Evolutionary conservation across 2,329 filamentous ascomycete genomes (phyloP), one percentile per base, ranked within the genome.

Genomic region (Fusarium napiforme): DNA sequence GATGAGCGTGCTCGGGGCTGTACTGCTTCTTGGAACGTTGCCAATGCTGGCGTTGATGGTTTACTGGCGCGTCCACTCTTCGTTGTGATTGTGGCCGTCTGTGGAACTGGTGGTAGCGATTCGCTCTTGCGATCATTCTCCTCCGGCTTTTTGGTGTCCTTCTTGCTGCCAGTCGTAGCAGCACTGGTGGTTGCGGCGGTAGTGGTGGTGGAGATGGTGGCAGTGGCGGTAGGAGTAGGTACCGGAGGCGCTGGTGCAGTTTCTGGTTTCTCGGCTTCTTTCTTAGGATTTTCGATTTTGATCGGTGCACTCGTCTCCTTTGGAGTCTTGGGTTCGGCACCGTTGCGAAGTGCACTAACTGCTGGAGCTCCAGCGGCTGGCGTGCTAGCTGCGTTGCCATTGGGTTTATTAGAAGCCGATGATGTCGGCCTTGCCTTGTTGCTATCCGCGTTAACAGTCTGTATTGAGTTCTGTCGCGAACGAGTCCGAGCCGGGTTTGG

Each of bases 381-480:
- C 4, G 82, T 53, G 73, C 74, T 32, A 82, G 81, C 65, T 74
- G 79, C 77, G 81, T 85, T 63, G 15, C 87, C 88, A 77, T 90
- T 93, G 21, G 87, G 83, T 73, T 90, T 92, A 73, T 85, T 91
- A 7, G 91, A 89, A 16, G 89, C 85, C 5, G 90, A 88, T 4
- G 91, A 90, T 9, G 87, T 82, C 5, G 91, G 89, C 40, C 89
- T 85, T 68, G 86, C 82, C 62, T 87, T 86, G 61, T 82, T 79
- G 70, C 85, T 87, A 67, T 93, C 90, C 39, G 84, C 84, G 58
- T 82, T 84, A n/a, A 65, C 67, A 40, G 88, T 87, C 65, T 90
- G 88, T 61, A 89, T 88, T 21, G 93, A 93, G 78, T 93, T 95
- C 79, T 95, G 93, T 78, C 94, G 91, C 42, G 90, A 90, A 74